Conservation (phyloP, 2,329 filamentous ascomycete species). For the Sphaerulina vaccinii region DNA sequence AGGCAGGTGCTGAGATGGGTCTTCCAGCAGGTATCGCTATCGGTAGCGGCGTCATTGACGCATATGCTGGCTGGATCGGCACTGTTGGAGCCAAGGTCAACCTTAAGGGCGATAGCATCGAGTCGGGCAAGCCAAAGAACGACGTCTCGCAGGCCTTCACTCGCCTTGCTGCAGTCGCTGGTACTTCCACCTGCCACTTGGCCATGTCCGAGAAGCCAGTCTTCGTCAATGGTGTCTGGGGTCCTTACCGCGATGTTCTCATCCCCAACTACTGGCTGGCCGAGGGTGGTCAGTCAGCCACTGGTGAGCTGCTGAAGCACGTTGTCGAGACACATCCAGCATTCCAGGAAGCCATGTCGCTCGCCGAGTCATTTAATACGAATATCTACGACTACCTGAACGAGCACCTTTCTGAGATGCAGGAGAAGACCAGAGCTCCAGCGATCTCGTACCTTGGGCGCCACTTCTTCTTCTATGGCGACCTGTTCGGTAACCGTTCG, state of each 20-base stretch:
- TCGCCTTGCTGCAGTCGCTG: constrained; percentile 87
- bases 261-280: constrained; percentile 94
- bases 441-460: constrained; percentile 81
- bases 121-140: constrained; percentile 68
- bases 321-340: constrained; percentile 94
- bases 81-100: constrained; percentile 97
- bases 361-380: constrained; percentile 76
- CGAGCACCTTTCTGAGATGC: constrained; percentile 75
- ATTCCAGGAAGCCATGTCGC: constrained; percentile 73
- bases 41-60: constrained; percentile 95
- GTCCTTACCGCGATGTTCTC: constrained; percentile 91
- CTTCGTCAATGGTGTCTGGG: constrained; percentile 95
- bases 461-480: constrained; percentile 98
- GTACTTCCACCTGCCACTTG: constrained; percentile 94
- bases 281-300: constrained; percentile 94
- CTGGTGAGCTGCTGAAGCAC: constrained; percentile 89
- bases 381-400: constrained; percentile 97
- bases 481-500: constrained; percentile 94
- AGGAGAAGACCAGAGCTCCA: constrained; percentile 66
- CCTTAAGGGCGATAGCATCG: constrained; percentile 58
- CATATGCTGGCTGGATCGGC: constrained; percentile 97
- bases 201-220: constrained; percentile 92
- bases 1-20: constrained; percentile 78
- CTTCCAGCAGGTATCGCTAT: constrained; percentile 85
- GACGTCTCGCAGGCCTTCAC: constrained; percentile 91